Evolutionary conservation across 208 protist genomes (phyloP), one percentile per base, ranked within the genome.

Genomic region (Trichomonas vaginalis): DNA sequence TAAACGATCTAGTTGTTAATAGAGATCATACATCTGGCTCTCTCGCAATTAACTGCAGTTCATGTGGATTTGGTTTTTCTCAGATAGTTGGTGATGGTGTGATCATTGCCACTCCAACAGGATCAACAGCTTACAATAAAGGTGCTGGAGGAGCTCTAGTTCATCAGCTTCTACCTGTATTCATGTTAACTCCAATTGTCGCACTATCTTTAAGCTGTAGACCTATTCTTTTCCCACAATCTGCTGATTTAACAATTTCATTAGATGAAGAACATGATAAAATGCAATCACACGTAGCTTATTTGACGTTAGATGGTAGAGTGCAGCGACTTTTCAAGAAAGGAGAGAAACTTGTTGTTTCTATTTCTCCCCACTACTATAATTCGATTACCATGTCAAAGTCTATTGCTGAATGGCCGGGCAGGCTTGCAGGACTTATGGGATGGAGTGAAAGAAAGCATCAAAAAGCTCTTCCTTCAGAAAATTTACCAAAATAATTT

Each of bases 131-230:
- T n/a, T 98, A 98, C 95, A 97, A 97, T 1, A 42, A 98, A 14
- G 97, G 97, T 32, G 98, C 98, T 6, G 98, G 98, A 51, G 98
- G 98, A 8, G 88, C 97, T 17, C 97, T 98, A 37, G 97, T 98
- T n/a, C 95, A 95, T 61, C 96, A 95, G 23, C 95, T 87, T 23
- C 46, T 97, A 14, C 97, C 97, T 3, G 61, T 96, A n/a, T 97
- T 98, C 35, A 87, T 98, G 8, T 92, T 99, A 35, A 99, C 98
- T 15, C 98, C 98, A 46, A 98, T 99, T 79, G 98, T 97, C 95
- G 97, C 98, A 10, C 97, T 98, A 88, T 97, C 97, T 14, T 96
- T 98, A 0, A 98, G 97, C 32, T 98, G 98, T 95, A 96, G 98
- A 17, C 98, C 98, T 0, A 96, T 98, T 8, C 70, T 98, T 4